Conservation (phyloP, 208 protist species). For the Trypanosoma cruzi region DNA sequence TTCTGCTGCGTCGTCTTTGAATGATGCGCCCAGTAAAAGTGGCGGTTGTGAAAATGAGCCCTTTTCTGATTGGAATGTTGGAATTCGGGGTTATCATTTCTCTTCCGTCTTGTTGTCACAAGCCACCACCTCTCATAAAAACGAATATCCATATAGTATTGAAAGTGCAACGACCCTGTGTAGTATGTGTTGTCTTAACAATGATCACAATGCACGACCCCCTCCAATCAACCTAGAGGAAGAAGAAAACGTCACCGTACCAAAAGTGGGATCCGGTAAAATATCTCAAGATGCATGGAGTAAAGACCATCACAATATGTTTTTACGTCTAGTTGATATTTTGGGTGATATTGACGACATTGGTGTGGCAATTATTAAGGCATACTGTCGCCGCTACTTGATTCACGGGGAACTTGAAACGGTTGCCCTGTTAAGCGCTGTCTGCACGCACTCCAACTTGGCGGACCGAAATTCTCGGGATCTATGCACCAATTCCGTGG, state of each 20-base stretch:
- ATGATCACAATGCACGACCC: conserved; percentile 16
- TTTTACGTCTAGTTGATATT: conserved; percentile 20
- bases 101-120: conserved; percentile 7
- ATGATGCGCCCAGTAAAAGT: background rate
- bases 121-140: background rate
- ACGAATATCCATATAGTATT: background rate
- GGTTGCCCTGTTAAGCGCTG: conserved; percentile 6
- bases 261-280: background rate
- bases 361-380: conserved; percentile 8
- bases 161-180: conserved; percentile 10
- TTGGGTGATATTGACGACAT: conserved; percentile 22
- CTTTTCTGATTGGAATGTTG: background rate
- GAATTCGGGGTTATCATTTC: conserved; percentile 7
- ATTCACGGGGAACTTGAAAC: conserved; percentile 23
- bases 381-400: conserved; percentile 25
- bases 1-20: background rate
- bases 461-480: conserved; percentile 1
- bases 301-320: conserved; percentile 13
- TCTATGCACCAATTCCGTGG: conserved; percentile 1
- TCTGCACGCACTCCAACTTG: conserved; percentile 16
- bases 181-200: conserved; percentile 16
- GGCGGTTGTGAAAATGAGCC: background rate
- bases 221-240: conserved; percentile 6
- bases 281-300: conserved; percentile 3
- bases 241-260: background rate